Conservation (phyloP, 2,329 filamentous ascomycete species). For the Aspergillus aculeatus region DNA sequence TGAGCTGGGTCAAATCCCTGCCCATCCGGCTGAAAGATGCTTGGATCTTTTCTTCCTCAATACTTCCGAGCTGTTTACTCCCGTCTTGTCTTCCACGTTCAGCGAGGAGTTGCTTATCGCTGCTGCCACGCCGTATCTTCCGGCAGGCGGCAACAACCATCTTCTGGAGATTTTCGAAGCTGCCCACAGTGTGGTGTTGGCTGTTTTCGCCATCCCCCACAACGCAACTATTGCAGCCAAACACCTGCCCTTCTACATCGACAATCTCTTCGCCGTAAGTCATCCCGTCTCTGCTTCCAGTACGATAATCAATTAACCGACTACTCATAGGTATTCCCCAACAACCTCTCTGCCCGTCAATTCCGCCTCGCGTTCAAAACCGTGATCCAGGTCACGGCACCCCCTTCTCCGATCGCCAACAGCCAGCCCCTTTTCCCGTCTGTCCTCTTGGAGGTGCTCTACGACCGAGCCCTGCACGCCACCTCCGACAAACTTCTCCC, state of each 20-base stretch:
- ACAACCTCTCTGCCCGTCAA: constrained; percentile 75
- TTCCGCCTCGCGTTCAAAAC: constrained; percentile 88
- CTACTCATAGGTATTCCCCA: constrained; percentile 64
- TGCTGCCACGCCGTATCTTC: constrained; percentile 72
- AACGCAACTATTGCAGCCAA: constrained; percentile 69
- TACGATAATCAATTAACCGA: not conserved
- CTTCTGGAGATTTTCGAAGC: constrained; percentile 78
- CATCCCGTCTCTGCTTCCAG: not conserved
- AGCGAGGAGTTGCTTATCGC: constrained; percentile 73
- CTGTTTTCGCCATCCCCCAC: constrained; percentile 75
- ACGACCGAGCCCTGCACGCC: constrained; percentile 61
- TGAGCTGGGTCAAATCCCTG: constrained; percentile 57
- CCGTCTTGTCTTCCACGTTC: constrained; percentile 63
- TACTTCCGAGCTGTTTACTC: constrained; percentile 76
- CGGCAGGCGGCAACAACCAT: constrained; percentile 55
- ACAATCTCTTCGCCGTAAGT: constrained; percentile 66
- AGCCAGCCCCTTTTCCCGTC: constrained; percentile 76
- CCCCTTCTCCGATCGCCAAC: constrained; percentile 72
- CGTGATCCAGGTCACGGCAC: constrained; percentile 75
- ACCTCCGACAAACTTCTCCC: constrained; percentile 50
- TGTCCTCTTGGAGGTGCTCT: constrained; percentile 74
- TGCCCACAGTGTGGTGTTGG: constrained; percentile 77
- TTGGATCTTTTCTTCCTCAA: constrained; percentile 90
- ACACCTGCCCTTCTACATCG: constrained; percentile 79
- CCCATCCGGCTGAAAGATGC: constrained; percentile 66